Evolutionary conservation across 306 rosid species (phyloP).

Genomic region (Vigna angularis): DNA sequence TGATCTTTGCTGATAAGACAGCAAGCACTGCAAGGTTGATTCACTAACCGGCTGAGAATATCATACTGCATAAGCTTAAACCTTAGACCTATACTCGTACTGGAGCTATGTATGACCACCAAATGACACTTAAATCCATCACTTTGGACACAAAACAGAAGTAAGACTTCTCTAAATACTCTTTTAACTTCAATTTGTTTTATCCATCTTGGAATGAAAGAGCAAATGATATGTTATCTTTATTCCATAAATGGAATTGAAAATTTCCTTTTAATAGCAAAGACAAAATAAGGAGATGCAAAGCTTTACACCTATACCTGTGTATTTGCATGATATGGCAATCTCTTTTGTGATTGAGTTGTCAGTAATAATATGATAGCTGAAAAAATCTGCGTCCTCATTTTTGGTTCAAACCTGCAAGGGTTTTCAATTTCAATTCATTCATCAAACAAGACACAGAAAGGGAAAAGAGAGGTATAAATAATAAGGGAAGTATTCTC

Average conservation of each 20-base stretch:
- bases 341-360: slow-evolving; percentile 71
- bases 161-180: slow-evolving; percentile 11
- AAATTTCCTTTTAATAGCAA: neutral
- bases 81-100: neutral
- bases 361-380: slow-evolving; percentile 67
- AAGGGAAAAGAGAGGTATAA: slow-evolving; percentile 29
- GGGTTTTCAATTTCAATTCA: slow-evolving; percentile 32
- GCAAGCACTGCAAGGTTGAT: slow-evolving; percentile 1
- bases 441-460: slow-evolving; percentile 38
- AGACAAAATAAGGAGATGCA: slow-evolving; percentile 1
- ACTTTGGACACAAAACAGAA: slow-evolving; percentile 25
- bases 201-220: slow-evolving; percentile 26
- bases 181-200: neutral
- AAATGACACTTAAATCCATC: slow-evolving; percentile 3
- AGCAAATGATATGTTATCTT: neutral
- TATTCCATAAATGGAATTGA: slow-evolving; percentile 23
- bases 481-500: neutral
- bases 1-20: slow-evolving; percentile 21
- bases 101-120: slow-evolving; percentile 9
- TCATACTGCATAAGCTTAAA: neutral
- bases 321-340: slow-evolving; percentile 72
- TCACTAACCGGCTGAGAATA: slow-evolving; percentile 16
- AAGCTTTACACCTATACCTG: slow-evolving; percentile 54
- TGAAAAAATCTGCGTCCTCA: slow-evolving; percentile 65
- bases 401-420: slow-evolving; percentile 77